These are phyloP conservation scores for Phialophora tarda DNA, from an alignment of 2,329 filamentous ascomycete species.

Conservation along the genomic window DNA sequence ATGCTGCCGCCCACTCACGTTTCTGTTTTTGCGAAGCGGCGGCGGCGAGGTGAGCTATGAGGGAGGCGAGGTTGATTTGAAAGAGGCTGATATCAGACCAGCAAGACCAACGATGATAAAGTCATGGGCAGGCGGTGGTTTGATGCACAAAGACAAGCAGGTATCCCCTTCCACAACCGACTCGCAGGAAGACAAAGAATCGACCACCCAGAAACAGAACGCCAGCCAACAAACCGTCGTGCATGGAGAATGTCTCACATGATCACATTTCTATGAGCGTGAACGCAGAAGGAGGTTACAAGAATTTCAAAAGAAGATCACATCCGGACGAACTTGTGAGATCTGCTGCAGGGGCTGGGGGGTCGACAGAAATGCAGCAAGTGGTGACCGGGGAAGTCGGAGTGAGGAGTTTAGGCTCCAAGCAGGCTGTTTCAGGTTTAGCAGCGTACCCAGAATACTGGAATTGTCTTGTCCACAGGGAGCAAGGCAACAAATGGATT, in stretches of 20 bases:
- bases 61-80: constrained; percentile 2
- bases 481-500: neutral
- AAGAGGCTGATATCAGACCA: neutral
- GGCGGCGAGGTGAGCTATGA: neutral
- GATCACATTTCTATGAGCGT: constrained; percentile 1
- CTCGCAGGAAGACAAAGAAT: constrained; percentile 13
- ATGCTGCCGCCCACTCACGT: neutral
- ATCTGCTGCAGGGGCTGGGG: constrained; percentile 30
- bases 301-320: constrained; percentile 9
- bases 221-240: constrained; percentile 17
- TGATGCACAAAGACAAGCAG: constrained; percentile 16
- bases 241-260: constrained; percentile 16
- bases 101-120: neutral
- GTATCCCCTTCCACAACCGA: constrained; percentile 7
- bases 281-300: neutral
- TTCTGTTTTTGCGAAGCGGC: constrained; percentile 6
- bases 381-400: constrained; percentile 25
- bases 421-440: constrained; percentile 27
- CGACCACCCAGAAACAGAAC: constrained; percentile 20
- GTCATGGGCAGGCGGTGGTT: neutral
- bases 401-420: constrained; percentile 14
- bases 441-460: constrained; percentile 13
- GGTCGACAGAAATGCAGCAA: neutral
- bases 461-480: neutral
- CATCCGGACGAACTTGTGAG: constrained; percentile 12